These are phyloP conservation scores for Plasmodium inui DNA, from an alignment of 169 alveolate genomes.

Conservation along the genomic window DNA sequence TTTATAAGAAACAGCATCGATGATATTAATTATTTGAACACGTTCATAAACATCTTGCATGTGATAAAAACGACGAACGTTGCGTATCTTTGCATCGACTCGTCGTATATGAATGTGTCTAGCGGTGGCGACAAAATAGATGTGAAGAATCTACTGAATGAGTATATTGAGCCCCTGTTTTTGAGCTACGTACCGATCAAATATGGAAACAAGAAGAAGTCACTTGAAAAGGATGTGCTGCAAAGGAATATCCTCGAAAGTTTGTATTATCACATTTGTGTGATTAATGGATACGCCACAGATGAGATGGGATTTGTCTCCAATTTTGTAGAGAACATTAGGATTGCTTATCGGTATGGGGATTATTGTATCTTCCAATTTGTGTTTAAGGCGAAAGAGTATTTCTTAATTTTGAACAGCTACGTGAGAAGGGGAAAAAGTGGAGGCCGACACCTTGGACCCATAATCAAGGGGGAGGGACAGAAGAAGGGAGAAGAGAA, in stretches of 20 bases:
- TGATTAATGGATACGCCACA: slow-evolving; percentile 25
- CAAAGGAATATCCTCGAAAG: slow-evolving; percentile 51
- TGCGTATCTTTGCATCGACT: slow-evolving; percentile 61
- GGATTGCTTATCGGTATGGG: slow-evolving; percentile 22
- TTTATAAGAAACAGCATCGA: slow-evolving; percentile 39
- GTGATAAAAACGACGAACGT: slow-evolving; percentile 55
- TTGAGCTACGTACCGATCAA: slow-evolving; percentile 82
- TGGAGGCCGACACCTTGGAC: neutral
- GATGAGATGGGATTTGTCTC: slow-evolving; percentile 25
- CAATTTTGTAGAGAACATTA: slow-evolving; percentile 31
- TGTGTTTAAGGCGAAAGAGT: slow-evolving; percentile 45
- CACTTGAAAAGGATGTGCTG: slow-evolving; percentile 20
- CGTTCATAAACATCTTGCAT: slow-evolving; percentile 57
- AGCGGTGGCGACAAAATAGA: neutral
- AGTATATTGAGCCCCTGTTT: slow-evolving; percentile 78
- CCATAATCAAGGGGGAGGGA: neutral
- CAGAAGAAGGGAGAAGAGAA: neutral
- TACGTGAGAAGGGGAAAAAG: neutral
- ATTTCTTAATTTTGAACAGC: slow-evolving; percentile 58
- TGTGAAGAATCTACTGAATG: slow-evolving; percentile 68
- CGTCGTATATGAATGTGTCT: slow-evolving; percentile 29
- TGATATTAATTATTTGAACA: slow-evolving; percentile 60
- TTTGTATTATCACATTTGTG: slow-evolving; percentile 60
- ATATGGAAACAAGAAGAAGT: slow-evolving; percentile 51
- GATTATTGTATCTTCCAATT: slow-evolving; percentile 35